Evolutionary conservation across 2,329 filamentous ascomycete species (phyloP).

Genomic region (Juglanconis oblonga): DNA sequence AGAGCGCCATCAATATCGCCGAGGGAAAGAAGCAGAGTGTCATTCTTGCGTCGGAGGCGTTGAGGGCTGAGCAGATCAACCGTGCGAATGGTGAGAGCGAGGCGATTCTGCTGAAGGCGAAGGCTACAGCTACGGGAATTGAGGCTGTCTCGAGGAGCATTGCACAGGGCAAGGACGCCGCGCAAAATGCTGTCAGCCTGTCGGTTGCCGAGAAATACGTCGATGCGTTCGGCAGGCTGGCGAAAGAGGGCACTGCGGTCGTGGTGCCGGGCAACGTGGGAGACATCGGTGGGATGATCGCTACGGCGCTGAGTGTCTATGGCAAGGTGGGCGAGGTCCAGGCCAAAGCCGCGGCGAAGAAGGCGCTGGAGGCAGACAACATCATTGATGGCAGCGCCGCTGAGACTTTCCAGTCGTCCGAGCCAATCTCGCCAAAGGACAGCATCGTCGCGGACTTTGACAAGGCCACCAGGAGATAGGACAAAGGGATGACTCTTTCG

Average conservation of each 20-base stretch:
- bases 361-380: constrained; percentile 36
- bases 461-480: constrained; percentile 20
- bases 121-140: constrained; percentile 83
- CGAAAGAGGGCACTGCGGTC: constrained; percentile 91
- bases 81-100: constrained; percentile 88
- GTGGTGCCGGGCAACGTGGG: constrained; percentile 97
- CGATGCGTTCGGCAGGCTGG: constrained; percentile 82
- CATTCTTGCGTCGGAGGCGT: constrained; percentile 89
- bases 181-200: constrained; percentile 80
- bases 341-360: constrained; percentile 61
- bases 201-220: constrained; percentile 97
- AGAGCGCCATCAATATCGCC: constrained; percentile 97
- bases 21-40: constrained; percentile 97
- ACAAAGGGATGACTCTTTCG: background rate
- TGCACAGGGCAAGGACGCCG: constrained; percentile 66
- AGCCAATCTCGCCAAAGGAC: constrained; percentile 18
- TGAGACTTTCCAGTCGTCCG: constrained; percentile 18
- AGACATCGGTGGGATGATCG: constrained; percentile 95
- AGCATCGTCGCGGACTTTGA: constrained; percentile 29
- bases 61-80: constrained; percentile 91
- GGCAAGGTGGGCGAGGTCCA: constrained; percentile 86
- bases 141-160: constrained; percentile 80
- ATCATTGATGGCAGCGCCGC: constrained; percentile 21
- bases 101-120: constrained; percentile 82
- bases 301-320: constrained; percentile 91